Base-by-base conservation (phyloP, 495 filamentous ascomycete genomes). In the Aspergillus haitiensis region DNA sequence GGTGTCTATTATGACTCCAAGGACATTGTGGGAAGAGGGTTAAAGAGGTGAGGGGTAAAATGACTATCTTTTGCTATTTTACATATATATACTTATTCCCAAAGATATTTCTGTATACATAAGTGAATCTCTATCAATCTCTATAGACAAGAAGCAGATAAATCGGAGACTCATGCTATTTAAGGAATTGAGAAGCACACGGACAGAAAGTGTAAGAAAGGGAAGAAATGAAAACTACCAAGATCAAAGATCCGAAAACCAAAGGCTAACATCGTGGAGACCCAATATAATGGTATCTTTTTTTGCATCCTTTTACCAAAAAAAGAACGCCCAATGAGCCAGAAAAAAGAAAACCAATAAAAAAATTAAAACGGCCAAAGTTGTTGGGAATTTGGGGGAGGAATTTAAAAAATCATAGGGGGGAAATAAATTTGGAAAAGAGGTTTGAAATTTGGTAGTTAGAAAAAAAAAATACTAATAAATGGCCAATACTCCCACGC, bases 401-500 rank as follows among this genome's bases (percentile, higher is more conserved):
- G 10, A 47, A 16, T 21, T 47, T 18, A 21, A 16, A 18, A 18
- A 47, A 47, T 1, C 10, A 47, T 47, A 18, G 35, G 56, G 15
- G 51, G 45, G 54, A 31, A 63, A 55, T n/a, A 39, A 16, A 49
- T 52, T 32, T 52, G 9, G 42, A 54, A 55, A 18, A 52, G 36
- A 34, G 32, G 35, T 32, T 13, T 21, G 46, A 39, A 39, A 45
- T 58, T 21, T 16, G 39, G 27, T 15, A 10, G n/a, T 13, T 9
- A 32, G 35, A 51, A 36, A 37, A 50, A 9, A 37, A 50, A 13
- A 46, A 55, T 12, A 52, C 27, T 44, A 44, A 51, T 50, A 36
- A 58, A 42, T 16, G 53, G 36, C 50, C 58, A 13, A 51, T 40
- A 65, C 63, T 65, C 63, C 63, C 50, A 60, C 48, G 37, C 45